Evolutionary conservation across 176 grass and related monocot genomes (phyloP), one percentile per base, ranked within the genome.

Genomic region (Tuctoria greenei): DNA sequence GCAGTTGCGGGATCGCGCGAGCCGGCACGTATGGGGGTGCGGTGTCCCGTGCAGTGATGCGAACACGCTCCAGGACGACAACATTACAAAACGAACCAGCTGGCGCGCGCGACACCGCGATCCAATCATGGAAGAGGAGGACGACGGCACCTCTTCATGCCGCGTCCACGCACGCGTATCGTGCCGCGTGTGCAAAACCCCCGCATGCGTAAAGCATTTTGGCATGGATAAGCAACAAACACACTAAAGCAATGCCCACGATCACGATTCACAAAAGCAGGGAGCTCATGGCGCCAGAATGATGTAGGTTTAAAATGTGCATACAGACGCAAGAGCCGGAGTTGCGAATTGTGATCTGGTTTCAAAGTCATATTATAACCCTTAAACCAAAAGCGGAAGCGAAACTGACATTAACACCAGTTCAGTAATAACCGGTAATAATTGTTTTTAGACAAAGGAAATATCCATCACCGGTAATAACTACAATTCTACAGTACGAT

Each of bases 1-100:
- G 8, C 51, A 27, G 38, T 28, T 7, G 61, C 49, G 55, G 70
- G n/a, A 82, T 74, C 61, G 69, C 79, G 66, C 79, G 18, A 51
- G 5, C 23, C 36, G 54, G n/a, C n/a, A n/a, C n/a, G n/a, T n/a
- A n/a, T n/a, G n/a, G n/a, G n/a, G n/a, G n/a, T n/a, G n/a, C n/a
- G n/a, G n/a, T n/a, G n/a, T n/a, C n/a, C 8, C 6, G 21, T 24
- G 10, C 18, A 0, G 61, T 66, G 21, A 73, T 8, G 44, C 41
- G 11, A 31, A 25, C 61, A 44, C 45, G 46, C 28, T 18, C 45
- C 38, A 31, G 56, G 54, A n/a, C 71, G 39, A 41, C 36, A 43
- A 12, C 46, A 45, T n/a, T n/a, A n/a, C n/a, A n/a, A 66, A 57
- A 40, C 6, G 5, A 7, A 27, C 56, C 4, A 6, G 4, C 23